Evolutionary conservation across 805 yeast species (phyloP), one percentile per base, ranked within the genome.

Genomic region (Candida ulmi): DNA sequence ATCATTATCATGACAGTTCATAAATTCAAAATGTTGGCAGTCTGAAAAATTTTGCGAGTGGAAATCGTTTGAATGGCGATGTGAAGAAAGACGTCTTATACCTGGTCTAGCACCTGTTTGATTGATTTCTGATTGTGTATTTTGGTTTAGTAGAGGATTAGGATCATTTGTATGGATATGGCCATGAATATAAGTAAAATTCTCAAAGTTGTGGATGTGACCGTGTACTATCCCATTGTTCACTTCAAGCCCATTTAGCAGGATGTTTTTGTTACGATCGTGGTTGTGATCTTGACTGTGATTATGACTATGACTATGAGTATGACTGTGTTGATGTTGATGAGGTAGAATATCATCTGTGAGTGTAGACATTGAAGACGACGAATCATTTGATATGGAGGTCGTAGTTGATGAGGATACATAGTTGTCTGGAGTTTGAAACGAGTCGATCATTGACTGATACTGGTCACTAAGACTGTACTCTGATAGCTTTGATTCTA

Each of bases 131-230:
- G n/a, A 13, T 9, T 25, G 21, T 11, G 33, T 9, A 21, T 9
- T 21, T 21, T 21, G 24, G 6, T 21, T 8, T 26, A 26, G n/a
- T 26, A 13, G n/a, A 26, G 29, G 26, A 23, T 8, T 13, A 8
- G 31, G 17, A 19, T 54, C 55, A 39, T 51, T 51, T 12, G 58
- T 75, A 51, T 78, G 85, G 24, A 78, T 72, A 51, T 78, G 85
- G n/a, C 85, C 85, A 52, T 78, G 84, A 27, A 78, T 76, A 48
- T 77, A 78, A 7, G 82, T 76, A 51, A 78, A 72, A 50, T 75
- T 77, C 41, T 70, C 66, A 52, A 75, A 80, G 49, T 74, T 76
- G 57, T 78, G 84, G 17, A 78, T 76, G 49, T 78, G 85, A 3
- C 85, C 85, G 57, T 78, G 85, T 15, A 78, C 78, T n/a, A 73